Conservation (phyloP, 495 filamentous ascomycete genomes). For the Annulohypoxylon bovei region DNA sequence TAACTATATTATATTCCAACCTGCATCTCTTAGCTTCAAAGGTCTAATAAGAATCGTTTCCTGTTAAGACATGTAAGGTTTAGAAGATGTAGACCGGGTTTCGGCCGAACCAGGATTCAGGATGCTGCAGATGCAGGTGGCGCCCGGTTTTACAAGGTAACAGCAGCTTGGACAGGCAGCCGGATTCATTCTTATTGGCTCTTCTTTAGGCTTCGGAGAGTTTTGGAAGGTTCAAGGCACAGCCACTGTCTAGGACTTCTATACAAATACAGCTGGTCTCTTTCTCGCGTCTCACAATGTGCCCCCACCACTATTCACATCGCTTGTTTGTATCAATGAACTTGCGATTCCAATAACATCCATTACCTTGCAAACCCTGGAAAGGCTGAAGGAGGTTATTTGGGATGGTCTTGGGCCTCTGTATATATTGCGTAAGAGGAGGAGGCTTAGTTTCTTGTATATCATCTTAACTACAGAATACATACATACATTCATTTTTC, state of each 20-base stretch:
- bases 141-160: neutral
- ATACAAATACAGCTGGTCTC: neutral
- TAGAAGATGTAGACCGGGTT: neutral
- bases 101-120: neutral
- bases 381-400: slow-evolving; percentile 1
- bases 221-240: neutral
- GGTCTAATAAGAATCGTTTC: neutral
- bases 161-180: neutral
- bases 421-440: slow-evolving; percentile 2
- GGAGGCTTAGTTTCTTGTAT: slow-evolving; percentile 20
- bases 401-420: neutral
- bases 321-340: slow-evolving; percentile 2
- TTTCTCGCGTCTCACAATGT: neutral
- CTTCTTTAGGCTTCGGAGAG: neutral
- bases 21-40: neutral
- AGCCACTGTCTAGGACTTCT: neutral
- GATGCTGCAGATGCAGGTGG: neutral
- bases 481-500: slow-evolving; percentile 2
- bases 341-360: slow-evolving; percentile 3
- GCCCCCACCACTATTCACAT: neutral
- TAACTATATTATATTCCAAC: neutral
- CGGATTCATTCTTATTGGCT: neutral
- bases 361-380: neutral
- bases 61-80: neutral
- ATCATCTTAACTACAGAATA: slow-evolving; percentile 5